These are phyloP conservation scores for Russula abietina DNA, from an alignment of 768 basidiomycete genomes.

Conservation along the genomic window DNA sequence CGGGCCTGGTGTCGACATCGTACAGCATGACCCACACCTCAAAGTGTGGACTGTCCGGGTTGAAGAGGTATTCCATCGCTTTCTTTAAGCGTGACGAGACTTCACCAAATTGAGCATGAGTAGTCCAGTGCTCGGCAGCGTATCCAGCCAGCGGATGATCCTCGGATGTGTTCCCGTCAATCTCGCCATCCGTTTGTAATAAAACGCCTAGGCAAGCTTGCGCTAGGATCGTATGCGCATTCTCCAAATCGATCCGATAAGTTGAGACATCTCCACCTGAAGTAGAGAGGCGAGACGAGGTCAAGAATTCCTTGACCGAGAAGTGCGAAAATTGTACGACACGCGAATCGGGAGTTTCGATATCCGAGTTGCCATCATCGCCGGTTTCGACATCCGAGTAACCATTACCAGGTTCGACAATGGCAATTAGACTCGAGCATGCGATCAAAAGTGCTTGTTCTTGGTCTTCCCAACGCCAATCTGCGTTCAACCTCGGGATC, in stretches of 20 bases:
- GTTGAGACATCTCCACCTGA: neutral
- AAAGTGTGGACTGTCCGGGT: neutral
- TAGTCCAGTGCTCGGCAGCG: neutral
- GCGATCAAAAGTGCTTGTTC: no score
- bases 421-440: no score
- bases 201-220: neutral
- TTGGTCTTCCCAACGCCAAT: no score
- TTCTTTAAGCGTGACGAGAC: neutral
- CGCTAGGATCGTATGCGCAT: neutral
- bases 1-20: neutral
- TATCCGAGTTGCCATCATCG: no score
- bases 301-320: neutral
- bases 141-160: neutral
- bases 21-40: neutral
- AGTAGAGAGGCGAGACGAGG: neutral
- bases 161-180: neutral
- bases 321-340: neutral
- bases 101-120: neutral
- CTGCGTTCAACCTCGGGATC: no score
- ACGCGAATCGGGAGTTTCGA: no score
- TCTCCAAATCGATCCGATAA: neutral
- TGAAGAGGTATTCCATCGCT: neutral
- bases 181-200: neutral
- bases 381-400: no score
- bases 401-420: no score